Evolutionary conservation across 164 flowering plant species (phyloP).

Genomic region (Chloranthus sessilifolius): DNA sequence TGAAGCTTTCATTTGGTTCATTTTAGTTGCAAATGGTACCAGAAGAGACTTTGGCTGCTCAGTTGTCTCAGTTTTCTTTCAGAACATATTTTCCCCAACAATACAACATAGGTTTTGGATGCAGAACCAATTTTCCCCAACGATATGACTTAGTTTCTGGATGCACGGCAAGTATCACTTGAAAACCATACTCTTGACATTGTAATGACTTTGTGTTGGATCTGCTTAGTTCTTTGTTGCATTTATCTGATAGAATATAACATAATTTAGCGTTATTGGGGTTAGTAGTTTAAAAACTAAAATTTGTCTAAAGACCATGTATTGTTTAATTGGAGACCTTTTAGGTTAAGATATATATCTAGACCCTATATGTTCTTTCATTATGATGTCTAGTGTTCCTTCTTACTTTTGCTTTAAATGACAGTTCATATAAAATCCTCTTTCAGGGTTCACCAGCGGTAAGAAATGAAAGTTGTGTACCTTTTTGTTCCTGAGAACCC

Average conservation of each 20-base stretch:
- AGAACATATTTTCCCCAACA: slow-evolving; percentile 1
- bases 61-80: slow-evolving; percentile 3
- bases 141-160: slow-evolving; percentile 5
- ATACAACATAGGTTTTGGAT: slow-evolving; percentile 5
- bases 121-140: background rate
- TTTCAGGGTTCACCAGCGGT: slow-evolving; percentile 22
- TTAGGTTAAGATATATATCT: too few species aligned
- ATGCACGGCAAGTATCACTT: slow-evolving; percentile 12
- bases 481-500: slow-evolving; percentile 20
- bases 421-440: slow-evolving; percentile 17
- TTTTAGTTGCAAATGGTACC: slow-evolving; percentile 2
- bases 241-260: too few species aligned
- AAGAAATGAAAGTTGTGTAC: slow-evolving; percentile 21
- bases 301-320: too few species aligned
- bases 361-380: too few species aligned
- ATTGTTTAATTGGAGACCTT: too few species aligned
- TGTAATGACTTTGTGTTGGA: slow-evolving; percentile 3
- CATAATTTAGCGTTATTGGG: too few species aligned
- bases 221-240: too few species aligned
- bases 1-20: slow-evolving; percentile 11
- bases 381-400: too few species aligned
- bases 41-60: slow-evolving; percentile 1
- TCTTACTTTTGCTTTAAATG: too few species aligned
- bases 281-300: too few species aligned
- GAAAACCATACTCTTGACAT: slow-evolving; percentile 3